Evolutionary conservation across 2,329 filamentous ascomycete genomes (phyloP), one percentile per base, ranked within the genome.

Genomic region (Trichoderma harzianum): DNA sequence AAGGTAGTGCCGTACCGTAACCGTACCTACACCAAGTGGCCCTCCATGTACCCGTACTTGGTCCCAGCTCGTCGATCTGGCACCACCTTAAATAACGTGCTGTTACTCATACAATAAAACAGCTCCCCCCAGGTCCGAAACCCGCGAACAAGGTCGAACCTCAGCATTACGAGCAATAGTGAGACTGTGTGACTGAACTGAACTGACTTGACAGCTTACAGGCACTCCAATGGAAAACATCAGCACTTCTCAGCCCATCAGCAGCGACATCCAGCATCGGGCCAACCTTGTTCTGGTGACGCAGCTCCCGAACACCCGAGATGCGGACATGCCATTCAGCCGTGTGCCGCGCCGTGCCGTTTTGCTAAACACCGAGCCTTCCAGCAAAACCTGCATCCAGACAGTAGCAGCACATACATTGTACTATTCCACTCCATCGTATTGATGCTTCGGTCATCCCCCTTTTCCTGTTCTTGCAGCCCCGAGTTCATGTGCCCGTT

Each of bases 291-390:
- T 26, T 57, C 26, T n/a, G 18, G 28, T 58, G 16, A 43, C 21
- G 26, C 16, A n/a, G 39, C 55, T 67, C 64, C 65, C 65, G 65
- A 24, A 58, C 24, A 68, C 18, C 65, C 65, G 65, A 68, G 53
- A 68, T 58, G 51, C 65, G 65, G 53, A 58, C 53, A 68, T 58
- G 65, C 32, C 32, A 36, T 68, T 43, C 32, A 67, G 64, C 64
- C 64, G 53, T 28, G 12, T 36, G 30, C 65, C 65, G 65, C 47
- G 47, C 47, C 43, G 47, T 26, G 39, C 21, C 47, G 16, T 21
- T 18, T 39, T 28, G n/a, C 39, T 30, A n/a, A 47, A 28, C 61
- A 28, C 36, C 36, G 36, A 53, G 47, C 21, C 21, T 24, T 53
- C 47, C 47, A 53, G n/a, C 47, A 53, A 47, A 51, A n/a, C 43